phyloP scores from a whole-genome alignment of 1,284 basidiomycete species.

The Leccinum fuscescens region DNA sequence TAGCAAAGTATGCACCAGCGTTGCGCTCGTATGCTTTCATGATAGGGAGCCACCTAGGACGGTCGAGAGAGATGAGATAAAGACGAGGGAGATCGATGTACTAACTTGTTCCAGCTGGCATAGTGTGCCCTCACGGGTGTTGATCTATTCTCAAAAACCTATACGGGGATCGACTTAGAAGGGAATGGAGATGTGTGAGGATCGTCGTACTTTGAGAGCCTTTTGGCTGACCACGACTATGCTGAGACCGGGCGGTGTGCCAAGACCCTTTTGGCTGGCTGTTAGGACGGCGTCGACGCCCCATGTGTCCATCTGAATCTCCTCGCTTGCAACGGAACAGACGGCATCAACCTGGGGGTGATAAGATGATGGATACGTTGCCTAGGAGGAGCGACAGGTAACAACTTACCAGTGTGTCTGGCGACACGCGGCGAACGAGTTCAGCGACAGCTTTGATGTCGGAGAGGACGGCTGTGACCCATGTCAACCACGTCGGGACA shows the following conservation, averaged over 20 bases:
- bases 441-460: slow-evolving; percentile 79
- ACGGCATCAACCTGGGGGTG: slow-evolving; percentile 79
- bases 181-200: neutral
- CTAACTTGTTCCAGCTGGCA: slow-evolving; percentile 82
- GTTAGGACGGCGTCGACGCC: slow-evolving; percentile 87
- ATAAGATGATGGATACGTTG: neutral
- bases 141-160: slow-evolving; percentile 71
- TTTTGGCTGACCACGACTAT: slow-evolving; percentile 81
- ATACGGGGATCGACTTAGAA: neutral
- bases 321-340: slow-evolving; percentile 94
- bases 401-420: slow-evolving; percentile 72
- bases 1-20: slow-evolving; percentile 86
- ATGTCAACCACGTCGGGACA: neutral
- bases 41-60: slow-evolving; percentile 80
- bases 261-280: slow-evolving; percentile 94
- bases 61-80: neutral
- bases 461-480: slow-evolving; percentile 71
- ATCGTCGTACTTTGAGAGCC: slow-evolving; percentile 61
- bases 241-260: slow-evolving; percentile 92
- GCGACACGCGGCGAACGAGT: slow-evolving; percentile 76
- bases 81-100: neutral
- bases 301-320: slow-evolving; percentile 95
- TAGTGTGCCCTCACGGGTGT: slow-evolving; percentile 81
- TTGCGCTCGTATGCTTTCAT: slow-evolving; percentile 88
- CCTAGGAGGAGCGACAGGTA: neutral